These are phyloP conservation scores for Boletus rubescentipes DNA, from an alignment of 768 basidiomycete genomes.

Conservation along the genomic window DNA sequence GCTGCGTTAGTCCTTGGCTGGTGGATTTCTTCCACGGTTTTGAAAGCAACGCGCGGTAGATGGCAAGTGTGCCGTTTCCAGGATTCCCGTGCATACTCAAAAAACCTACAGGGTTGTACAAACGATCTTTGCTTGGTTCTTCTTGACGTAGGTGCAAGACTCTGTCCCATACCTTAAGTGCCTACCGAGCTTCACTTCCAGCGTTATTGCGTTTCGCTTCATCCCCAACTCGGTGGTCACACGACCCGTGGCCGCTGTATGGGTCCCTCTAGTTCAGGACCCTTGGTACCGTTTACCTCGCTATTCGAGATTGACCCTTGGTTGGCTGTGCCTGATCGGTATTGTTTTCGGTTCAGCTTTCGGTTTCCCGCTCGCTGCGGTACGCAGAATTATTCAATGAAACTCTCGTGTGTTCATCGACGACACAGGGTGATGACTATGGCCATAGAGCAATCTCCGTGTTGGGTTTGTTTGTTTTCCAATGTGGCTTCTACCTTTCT, in stretches of 20 bases:
- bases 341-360: conserved; percentile 87
- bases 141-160: conserved; percentile 55
- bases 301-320: conserved; percentile 54
- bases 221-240: conserved; percentile 71
- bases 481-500: conserved; percentile 66
- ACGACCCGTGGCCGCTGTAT: conserved; percentile 68
- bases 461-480: conserved; percentile 77
- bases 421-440: conserved; percentile 57
- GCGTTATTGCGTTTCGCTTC: conserved; percentile 82
- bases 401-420: conserved; percentile 14
- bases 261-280: conserved; percentile 60
- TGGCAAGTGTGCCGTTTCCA: conserved; percentile 46
- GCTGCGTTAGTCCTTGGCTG: conserved; percentile 72
- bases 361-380: conserved; percentile 64
- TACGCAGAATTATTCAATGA: conserved; percentile 29
- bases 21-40: conserved; percentile 79
- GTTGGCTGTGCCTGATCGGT: conserved; percentile 75
- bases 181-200: conserved; percentile 23
- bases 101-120: conserved; percentile 63
- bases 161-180: background rate
- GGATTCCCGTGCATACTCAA: background rate
- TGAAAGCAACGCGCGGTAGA: conserved; percentile 68
- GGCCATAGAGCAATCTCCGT: conserved; percentile 82
- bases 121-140: conserved; percentile 81
- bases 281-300: conserved; percentile 69